Percentiles rank a stretch among this genome's conserved stretches.
Evolutionary conservation across 2,329 filamentous ascomycete genomes (phyloP).

Genomic region (Pestalotiopsis sp.): DNA sequence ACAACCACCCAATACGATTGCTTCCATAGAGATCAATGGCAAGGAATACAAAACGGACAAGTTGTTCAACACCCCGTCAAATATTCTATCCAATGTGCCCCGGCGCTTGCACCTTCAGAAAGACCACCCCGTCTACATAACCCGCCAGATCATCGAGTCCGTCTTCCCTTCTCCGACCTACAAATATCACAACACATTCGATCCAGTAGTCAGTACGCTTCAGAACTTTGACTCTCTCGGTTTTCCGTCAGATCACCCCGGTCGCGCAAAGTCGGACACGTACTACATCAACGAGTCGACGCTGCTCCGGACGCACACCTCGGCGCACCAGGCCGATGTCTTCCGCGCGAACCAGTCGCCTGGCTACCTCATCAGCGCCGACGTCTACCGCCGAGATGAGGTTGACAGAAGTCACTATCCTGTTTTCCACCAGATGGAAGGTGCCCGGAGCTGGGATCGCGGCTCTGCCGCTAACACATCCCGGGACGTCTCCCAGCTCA

Average conservation of each 20-base stretch:
- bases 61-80: conserved; percentile 83
- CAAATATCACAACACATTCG: conserved; percentile 75
- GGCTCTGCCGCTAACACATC: conserved; percentile 45
- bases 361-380: conserved; percentile 89
- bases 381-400: conserved; percentile 94
- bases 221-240: conserved; percentile 98
- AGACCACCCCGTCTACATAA: conserved; percentile 89
- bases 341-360: conserved; percentile 72
- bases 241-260: conserved; percentile 85
- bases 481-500: conserved; percentile 61
- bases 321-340: conserved; percentile 84
- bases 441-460: conserved; percentile 85
- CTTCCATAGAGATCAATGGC: conserved; percentile 60
- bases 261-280: conserved; percentile 84
- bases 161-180: conserved; percentile 76
- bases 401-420: conserved; percentile 96
- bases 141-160: conserved; percentile 88
- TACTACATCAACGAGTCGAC: conserved; percentile 90
- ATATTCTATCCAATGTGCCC: conserved; percentile 73
- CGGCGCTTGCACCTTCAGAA: conserved; percentile 86
- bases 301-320: conserved; percentile 90
- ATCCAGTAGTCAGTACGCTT: conserved; percentile 78
- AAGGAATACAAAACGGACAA: conserved; percentile 67
- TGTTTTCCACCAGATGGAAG: conserved; percentile 98
- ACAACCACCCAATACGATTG: conserved; percentile 20